Percentiles rank a stretch among this genome's conserved stretches.
Evolutionary conservation across 768 basidiomycete species (phyloP).

Genomic region (Psilocybe tampanensis): DNA sequence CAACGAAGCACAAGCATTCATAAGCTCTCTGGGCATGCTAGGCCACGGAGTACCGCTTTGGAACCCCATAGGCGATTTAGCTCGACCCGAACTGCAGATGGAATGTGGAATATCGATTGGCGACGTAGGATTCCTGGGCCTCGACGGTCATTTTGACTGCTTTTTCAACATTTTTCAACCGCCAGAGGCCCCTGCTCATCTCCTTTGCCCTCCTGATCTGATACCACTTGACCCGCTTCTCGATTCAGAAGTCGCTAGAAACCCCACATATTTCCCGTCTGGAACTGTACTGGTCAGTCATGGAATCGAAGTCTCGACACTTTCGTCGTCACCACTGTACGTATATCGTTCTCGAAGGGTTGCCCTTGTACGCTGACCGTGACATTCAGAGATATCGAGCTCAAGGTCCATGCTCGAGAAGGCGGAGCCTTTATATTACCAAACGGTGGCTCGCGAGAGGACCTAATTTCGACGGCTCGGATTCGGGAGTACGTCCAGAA

Average conservation of each 20-base stretch:
- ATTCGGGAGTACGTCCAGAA: slow-evolving; percentile 7
- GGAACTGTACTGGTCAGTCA: background rate
- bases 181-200: background rate
- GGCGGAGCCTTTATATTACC: slow-evolving; percentile 13
- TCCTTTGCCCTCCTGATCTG: background rate
- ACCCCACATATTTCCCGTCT: background rate
- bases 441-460: slow-evolving; percentile 16
- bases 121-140: slow-evolving; percentile 15
- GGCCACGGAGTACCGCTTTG: slow-evolving; percentile 13
- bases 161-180: slow-evolving; percentile 17
- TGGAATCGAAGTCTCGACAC: background rate
- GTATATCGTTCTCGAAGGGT: background rate
- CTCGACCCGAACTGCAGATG: slow-evolving; percentile 6
- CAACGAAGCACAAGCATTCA: slow-evolving; percentile 1
- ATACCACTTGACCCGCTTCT: background rate
- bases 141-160: slow-evolving; percentile 10
- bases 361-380: background rate
- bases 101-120: slow-evolving; percentile 13
- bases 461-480: background rate
- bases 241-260: background rate
- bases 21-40: slow-evolving; percentile 5
- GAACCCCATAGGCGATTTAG: slow-evolving; percentile 1
- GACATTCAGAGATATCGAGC: slow-evolving; percentile 3
- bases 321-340: slow-evolving; percentile 7
- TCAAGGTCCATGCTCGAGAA: slow-evolving; percentile 9